Evolutionary conservation across 2,329 filamentous ascomycete species (phyloP).

Genomic region (Periconia sp.): DNA sequence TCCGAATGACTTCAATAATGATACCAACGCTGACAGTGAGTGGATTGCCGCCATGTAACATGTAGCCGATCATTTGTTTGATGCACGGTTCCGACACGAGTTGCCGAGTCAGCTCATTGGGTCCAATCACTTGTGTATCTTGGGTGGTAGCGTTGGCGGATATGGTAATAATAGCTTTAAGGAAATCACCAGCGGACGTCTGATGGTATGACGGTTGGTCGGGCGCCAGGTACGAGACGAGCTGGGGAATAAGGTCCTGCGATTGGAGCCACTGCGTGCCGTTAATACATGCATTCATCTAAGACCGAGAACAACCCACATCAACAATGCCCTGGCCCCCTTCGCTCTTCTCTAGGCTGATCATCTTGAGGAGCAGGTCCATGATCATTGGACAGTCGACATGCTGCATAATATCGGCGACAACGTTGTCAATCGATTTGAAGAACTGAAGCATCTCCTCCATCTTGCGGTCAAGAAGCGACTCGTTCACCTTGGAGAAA

Average conservation of each 20-base stretch:
- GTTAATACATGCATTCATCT: slow-evolving; percentile 11
- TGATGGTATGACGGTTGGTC: slow-evolving; percentile 88
- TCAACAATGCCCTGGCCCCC: slow-evolving; percentile 92
- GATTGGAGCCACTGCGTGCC: slow-evolving; percentile 78
- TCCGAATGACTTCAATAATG: slow-evolving; percentile 96
- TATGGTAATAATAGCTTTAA: slow-evolving; percentile 98
- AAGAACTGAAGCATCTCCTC: slow-evolving; percentile 94
- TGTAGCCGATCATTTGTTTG: slow-evolving; percentile 81
- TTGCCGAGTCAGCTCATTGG: slow-evolving; percentile 93
- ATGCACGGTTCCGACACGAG: slow-evolving; percentile 86
- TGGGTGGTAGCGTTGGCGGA: slow-evolving; percentile 98
- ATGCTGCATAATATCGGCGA: slow-evolving; percentile 84
- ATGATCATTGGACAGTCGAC: slow-evolving; percentile 98
- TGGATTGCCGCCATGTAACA: slow-evolving; percentile 91
- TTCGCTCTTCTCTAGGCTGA: slow-evolving; percentile 90
- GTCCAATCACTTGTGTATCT: slow-evolving; percentile 97
- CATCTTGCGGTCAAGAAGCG: slow-evolving; percentile 96
- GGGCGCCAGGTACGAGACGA: slow-evolving; percentile 83
- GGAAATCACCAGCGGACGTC: slow-evolving; percentile 93
- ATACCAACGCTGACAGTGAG: slow-evolving; percentile 96
- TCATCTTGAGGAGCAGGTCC: slow-evolving; percentile 95
- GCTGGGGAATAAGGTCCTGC: slow-evolving; percentile 80
- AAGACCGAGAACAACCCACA: slow-evolving; percentile 54
- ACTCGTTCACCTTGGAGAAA: slow-evolving; percentile 98
- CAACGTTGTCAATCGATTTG: slow-evolving; percentile 77